Evolutionary conservation across 2,329 filamentous ascomycete species (phyloP).

Genomic region (Aspergillus cejpii): DNA sequence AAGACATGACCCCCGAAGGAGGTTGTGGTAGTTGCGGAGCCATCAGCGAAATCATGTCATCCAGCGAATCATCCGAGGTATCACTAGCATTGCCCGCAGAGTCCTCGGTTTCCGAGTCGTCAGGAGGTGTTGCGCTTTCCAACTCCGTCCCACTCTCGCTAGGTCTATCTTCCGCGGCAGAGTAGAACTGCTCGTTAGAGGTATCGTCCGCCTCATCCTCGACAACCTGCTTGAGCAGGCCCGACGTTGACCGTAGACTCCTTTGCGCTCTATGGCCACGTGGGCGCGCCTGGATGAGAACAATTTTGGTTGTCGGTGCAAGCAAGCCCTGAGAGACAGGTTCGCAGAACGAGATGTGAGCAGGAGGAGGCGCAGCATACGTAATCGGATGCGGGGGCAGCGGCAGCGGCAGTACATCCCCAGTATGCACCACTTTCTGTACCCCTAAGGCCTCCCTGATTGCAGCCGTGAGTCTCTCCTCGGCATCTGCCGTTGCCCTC

Average conservation of each 20-base stretch:
- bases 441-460: conserved; percentile 68
- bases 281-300: conserved; percentile 56
- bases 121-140: conserved; percentile 49
- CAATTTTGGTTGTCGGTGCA: conserved; percentile 69
- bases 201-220: conserved; percentile 67
- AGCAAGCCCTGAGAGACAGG: conserved; percentile 85
- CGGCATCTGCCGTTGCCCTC: conserved; percentile 38
- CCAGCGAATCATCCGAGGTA: conserved; percentile 82
- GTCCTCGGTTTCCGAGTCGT: conserved; percentile 55
- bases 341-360: conserved; percentile 86
- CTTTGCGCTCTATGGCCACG: conserved; percentile 39
- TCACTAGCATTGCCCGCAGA: conserved; percentile 56
- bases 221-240: conserved; percentile 53
- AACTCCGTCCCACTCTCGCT: conserved; percentile 44
- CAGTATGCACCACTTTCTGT: conserved; percentile 71
- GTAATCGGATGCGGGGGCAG: conserved; percentile 76
- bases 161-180: conserved; percentile 72
- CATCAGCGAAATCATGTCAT: conserved; percentile 86
- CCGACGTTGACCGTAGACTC: conserved; percentile 44
- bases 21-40: conserved; percentile 72
- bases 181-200: conserved; percentile 85
- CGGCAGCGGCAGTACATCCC: conserved; percentile 73
- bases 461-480: conserved; percentile 56
- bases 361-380: conserved; percentile 74
- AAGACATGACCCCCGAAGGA: conserved; percentile 70